A percentile compares a stretch with the other conserved stretches of the same genome.
Conservation (phyloP, 768 basidiomycete genomes). For the Stropharia rugosoannulata region DNA sequence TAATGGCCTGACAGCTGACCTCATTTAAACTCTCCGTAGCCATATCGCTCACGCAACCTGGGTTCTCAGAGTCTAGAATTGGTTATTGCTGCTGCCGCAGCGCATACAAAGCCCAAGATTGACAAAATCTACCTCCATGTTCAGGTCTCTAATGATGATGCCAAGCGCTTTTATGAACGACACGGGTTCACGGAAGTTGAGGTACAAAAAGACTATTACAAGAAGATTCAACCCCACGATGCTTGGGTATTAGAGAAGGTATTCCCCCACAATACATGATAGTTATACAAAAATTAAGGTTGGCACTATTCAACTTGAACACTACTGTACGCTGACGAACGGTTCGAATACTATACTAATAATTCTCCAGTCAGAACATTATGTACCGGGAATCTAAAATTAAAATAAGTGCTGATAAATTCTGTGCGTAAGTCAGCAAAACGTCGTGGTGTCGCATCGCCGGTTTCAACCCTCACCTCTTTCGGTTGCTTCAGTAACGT, state of each 20-base stretch:
- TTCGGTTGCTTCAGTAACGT: background rate
- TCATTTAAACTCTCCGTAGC: conserved; percentile 41
- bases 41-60: conserved; percentile 78
- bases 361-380: conserved; percentile 13
- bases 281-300: conserved; percentile 20
- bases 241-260: conserved; percentile 84
- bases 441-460: background rate
- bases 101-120: conserved; percentile 61
- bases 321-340: conserved; percentile 10
- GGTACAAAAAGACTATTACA: conserved; percentile 79
- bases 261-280: conserved; percentile 26
- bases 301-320: conserved; percentile 5
- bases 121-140: conserved; percentile 81
- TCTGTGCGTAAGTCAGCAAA: background rate
- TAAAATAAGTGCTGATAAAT: conserved; percentile 8
- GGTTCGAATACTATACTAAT: conserved; percentile 9
- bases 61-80: conserved; percentile 73
- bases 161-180: conserved; percentile 80
- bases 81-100: conserved; percentile 61
- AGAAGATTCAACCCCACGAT: conserved; percentile 80
- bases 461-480: conserved; percentile 2
- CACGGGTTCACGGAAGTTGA: conserved; percentile 76
- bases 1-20: conserved; percentile 19
- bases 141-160: conserved; percentile 76
- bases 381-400: conserved; percentile 20